phyloP scores from a whole-genome alignment of 805 yeast genomes.

The Yamadazyma sp. region DNA sequence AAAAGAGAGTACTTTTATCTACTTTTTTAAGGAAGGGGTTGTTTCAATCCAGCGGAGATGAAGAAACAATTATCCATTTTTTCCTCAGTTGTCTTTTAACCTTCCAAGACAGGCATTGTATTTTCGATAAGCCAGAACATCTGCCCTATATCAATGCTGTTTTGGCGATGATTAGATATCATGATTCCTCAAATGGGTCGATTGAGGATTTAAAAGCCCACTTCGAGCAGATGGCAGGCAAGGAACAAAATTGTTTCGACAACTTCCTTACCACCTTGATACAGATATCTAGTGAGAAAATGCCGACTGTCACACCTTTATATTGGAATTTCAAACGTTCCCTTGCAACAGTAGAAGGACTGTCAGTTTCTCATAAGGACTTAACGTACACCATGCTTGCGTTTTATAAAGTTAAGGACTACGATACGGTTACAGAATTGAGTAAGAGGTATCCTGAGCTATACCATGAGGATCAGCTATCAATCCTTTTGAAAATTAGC shows the following conservation, averaged over 20 bases:
- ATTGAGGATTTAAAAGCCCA: not conserved
- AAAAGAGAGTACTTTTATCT: constrained; percentile 23
- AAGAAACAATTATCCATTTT: constrained; percentile 14
- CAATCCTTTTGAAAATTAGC: constrained; percentile 46
- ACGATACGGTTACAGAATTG: constrained; percentile 23
- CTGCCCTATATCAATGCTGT: constrained; percentile 20
- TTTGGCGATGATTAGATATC: not conserved
- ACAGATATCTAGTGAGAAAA: constrained; percentile 2
- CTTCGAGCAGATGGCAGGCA: not conserved
- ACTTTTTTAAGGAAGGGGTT: constrained; percentile 17
- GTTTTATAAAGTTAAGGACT: constrained; percentile 20
- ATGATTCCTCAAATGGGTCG: not conserved
- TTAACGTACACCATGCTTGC: constrained; percentile 34
- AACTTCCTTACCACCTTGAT: constrained; percentile 13
- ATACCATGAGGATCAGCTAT: constrained; percentile 49
- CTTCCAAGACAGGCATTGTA: constrained; percentile 23
- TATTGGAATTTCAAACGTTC: constrained; percentile 11
- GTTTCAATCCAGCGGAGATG: constrained; percentile 11
- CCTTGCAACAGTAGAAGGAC: not conserved
- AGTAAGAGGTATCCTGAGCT: constrained; percentile 39
- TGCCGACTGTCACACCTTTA: constrained; percentile 5
- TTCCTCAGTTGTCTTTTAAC: constrained; percentile 19
- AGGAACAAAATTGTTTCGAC: not conserved
- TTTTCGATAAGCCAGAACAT: constrained; percentile 18
- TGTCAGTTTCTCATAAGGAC: constrained; percentile 17